Conservation (phyloP, 345 rosid species). For the Eucalyptus coolabah region DNA sequence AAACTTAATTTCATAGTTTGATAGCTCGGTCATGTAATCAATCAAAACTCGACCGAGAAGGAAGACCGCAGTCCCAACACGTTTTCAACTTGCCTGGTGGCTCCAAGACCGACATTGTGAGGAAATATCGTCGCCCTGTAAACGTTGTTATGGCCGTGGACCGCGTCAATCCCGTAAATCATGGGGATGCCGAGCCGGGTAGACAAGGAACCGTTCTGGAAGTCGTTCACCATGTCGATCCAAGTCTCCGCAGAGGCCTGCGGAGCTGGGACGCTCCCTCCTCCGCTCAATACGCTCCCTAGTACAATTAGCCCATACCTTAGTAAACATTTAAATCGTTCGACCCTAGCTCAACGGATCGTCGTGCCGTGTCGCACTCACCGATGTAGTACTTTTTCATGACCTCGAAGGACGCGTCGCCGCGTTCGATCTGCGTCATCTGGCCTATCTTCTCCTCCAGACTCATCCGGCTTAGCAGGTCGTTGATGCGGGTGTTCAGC, state of each 20-base stretch:
- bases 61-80: neutral
- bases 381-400: slow-evolving; percentile 72
- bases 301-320: neutral
- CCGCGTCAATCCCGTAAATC: slow-evolving; percentile 85
- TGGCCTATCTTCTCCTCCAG: slow-evolving; percentile 34
- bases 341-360: neutral
- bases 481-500: slow-evolving; percentile 9
- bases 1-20: neutral
- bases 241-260: slow-evolving; percentile 37
- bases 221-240: slow-evolving; percentile 25
- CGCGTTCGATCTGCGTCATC: slow-evolving; percentile 51
- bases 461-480: slow-evolving; percentile 29
- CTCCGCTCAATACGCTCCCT: slow-evolving; percentile 66
- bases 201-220: slow-evolving; percentile 44
- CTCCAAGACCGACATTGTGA: slow-evolving; percentile 80
- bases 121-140: slow-evolving; percentile 87
- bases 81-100: slow-evolving; percentile 37
- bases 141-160: slow-evolving; percentile 73
- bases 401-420: slow-evolving; percentile 17
- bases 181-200: slow-evolving; percentile 74
- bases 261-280: slow-evolving; percentile 41
- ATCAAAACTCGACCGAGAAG: neutral
- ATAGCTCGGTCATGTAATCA: neutral
- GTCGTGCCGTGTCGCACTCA: neutral
- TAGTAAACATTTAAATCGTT: neutral